A percentile compares a stretch with the other conserved stretches of the same genome.
These are phyloP conservation scores for Metschnikowia koreensis DNA, from an alignment of 805 yeast species.

Conservation along the genomic window DNA sequence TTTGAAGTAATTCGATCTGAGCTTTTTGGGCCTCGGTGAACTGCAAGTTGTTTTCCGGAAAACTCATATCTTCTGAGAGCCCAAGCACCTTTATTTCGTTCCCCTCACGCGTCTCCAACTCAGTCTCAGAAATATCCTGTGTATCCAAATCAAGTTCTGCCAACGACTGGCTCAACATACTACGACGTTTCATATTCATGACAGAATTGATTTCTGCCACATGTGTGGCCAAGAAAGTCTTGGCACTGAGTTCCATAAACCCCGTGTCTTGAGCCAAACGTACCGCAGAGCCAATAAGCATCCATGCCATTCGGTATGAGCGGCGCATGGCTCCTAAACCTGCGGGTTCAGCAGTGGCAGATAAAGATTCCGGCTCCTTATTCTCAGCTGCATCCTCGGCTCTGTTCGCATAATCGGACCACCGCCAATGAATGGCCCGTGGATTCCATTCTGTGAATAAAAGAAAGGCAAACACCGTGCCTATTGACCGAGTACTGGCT, in stretches of 20 bases:
- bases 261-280: slow-evolving; percentile 86
- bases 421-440: slow-evolving; percentile 84
- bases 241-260: slow-evolving; percentile 67
- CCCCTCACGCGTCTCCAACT: slow-evolving; percentile 26
- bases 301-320: slow-evolving; percentile 90
- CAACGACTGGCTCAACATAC: slow-evolving; percentile 72
- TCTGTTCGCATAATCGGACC: slow-evolving; percentile 78
- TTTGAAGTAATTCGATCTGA: slow-evolving; percentile 72
- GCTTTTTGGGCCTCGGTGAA: slow-evolving; percentile 71
- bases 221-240: slow-evolving; percentile 80
- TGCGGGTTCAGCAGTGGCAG: slow-evolving; percentile 43
- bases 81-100: slow-evolving; percentile 28
- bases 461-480: slow-evolving; percentile 80
- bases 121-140: slow-evolving; percentile 40
- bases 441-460: slow-evolving; percentile 95
- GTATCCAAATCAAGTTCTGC: slow-evolving; percentile 61
- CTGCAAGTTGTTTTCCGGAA: slow-evolving; percentile 32
- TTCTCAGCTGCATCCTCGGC: slow-evolving; percentile 39
- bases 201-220: slow-evolving; percentile 80
- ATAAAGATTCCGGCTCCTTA: slow-evolving; percentile 7
- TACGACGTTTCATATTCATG: slow-evolving; percentile 72
- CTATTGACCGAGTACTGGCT: slow-evolving; percentile 81
- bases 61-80: slow-evolving; percentile 21
- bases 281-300: slow-evolving; percentile 85
- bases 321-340: slow-evolving; percentile 85